Base-by-base conservation (phyloP, 2,329 filamentous ascomycete species). In the Colletotrichum orchidophilum region DNA sequence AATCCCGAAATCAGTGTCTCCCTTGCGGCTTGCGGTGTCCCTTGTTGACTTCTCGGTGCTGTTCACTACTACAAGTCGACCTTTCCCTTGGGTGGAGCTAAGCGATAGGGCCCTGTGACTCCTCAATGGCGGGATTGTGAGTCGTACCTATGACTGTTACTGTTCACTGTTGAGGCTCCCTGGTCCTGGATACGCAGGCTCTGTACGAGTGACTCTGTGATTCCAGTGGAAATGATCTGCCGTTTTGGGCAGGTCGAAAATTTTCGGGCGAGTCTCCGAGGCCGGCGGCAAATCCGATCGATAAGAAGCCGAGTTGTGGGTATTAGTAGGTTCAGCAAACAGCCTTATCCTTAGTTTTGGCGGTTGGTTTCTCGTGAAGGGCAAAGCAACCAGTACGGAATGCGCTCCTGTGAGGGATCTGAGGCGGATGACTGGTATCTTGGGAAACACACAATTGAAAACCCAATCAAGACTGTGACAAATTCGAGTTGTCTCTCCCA, bases 81-180 rank as follows among this genome's bases (percentile, higher is more conserved):
- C 27, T 64, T 64, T 54, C 29, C 52, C 53, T 49, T 39, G 33
- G 15, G 39, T 63, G 58, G 68, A 68, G 59, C 69, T 49, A 52
- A 54, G 52, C 58, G 58, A 69, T 60, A 63, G 50, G 39, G 60
- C 31, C 58, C 46, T 71, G 21, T 71, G 68, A 71, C 68, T 67
- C 63, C 26, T 29, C 15, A 31, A 42, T 67, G 39, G 55, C 39
- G 54, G 57, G 29, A 21, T 33, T 46, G 63, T 71, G 64, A 71
- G 63, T 71, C 57, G 68, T 59, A 58, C 39, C 35, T 52, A 7
- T 62, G 68, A 58, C 68, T 63, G 61, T 46, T 21, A 24, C 33
- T 61, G 63, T 49, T 46, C 18, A 24, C 33, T 61, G 63, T 49
- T 29, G 33, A 52, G 42, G 50, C 50, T 58, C 63, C 63, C 63